Base-by-base conservation (phyloP, 148 eudicot species). In the Chenopodium album region DNA sequence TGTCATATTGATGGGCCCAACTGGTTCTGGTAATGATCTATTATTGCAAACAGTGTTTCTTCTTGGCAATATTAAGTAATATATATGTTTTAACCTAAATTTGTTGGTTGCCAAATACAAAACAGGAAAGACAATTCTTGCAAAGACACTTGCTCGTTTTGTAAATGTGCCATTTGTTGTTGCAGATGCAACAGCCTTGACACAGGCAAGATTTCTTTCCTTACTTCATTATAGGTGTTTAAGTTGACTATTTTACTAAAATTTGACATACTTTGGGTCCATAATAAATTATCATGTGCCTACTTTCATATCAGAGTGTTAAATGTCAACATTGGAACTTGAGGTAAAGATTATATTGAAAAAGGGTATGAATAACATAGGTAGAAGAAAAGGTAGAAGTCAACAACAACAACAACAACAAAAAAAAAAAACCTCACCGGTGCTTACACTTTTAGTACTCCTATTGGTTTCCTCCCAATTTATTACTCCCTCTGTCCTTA, bases 61-160 rank as follows among this genome's bases (percentile, higher is more conserved):
- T 26, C 17, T 62, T 48, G 12, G 22, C 6, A 22, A 54, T 46
- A 56, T 13, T 6, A 47, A 29, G 48, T 71, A 59, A 4, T 65
- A 50, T 46, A 31, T 71, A 12, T n/a, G 52, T 73, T 73, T 17
- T 23, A 37, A 34, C 48, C 50, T 67, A 7, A 52, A 19, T 23
- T 75, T n/a, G 47, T 26, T 73, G 64, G 74, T 78, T 83, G 52
- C 46, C 77, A 44, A 75, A 37, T 84, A 79, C 66, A 68, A 74
- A 87, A 86, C 90, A 95, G 98, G 98, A 37, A 95, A 95, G 86
- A 95, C 98, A 70, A 90, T 95, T 77, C 97, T 95, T 59, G 98
- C 98, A 74, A 95, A 95, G 86, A 91, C 97, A 12, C 88, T 95
- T 64, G 98, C 98, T 82, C 97, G 97, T 67, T 89, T 91, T 82